phyloP scores from a whole-genome alignment of 345 rosid genomes.

The Lepidium aucheri region DNA sequence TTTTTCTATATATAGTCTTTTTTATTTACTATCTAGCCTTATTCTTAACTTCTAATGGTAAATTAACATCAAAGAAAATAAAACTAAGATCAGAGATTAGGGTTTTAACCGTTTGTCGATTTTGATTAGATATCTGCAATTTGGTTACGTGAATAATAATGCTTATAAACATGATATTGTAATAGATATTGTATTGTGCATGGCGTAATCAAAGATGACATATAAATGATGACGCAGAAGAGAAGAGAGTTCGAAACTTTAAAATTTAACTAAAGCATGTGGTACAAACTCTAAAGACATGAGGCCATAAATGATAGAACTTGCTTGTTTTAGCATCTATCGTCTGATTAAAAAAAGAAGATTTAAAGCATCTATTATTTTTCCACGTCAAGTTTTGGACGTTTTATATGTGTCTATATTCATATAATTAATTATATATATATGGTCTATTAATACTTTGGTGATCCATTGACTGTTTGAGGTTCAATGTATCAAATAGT shows the following conservation, averaged over 20 bases:
- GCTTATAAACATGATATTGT: neutral
- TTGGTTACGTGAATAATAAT: no score
- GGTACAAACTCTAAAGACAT: conserved; percentile 9
- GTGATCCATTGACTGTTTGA: neutral
- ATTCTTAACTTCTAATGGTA: no score
- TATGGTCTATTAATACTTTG: neutral
- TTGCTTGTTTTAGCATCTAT: conserved; percentile 8
- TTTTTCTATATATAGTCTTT: neutral
- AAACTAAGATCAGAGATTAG: no score
- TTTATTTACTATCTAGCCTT: neutral
- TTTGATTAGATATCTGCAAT: no score
- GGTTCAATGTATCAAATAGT: conserved; percentile 17
- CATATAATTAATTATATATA: neutral
- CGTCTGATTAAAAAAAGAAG: neutral
- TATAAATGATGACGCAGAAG: conserved; percentile 13
- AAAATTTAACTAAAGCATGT: conserved; percentile 12
- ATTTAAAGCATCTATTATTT: no score
- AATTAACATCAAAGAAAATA: no score
- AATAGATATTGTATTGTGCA: neutral
- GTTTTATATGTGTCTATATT: neutral
- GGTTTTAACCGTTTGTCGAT: no score
- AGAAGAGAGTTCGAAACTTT: conserved; percentile 20
- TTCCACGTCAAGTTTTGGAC: no score
- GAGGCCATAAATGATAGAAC: neutral
- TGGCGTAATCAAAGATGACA: conserved; percentile 9